Percentiles rank a stretch among this genome's conserved stretches.
Evolutionary conservation across 768 basidiomycete species (phyloP).

Genomic region (Mycena venus): DNA sequence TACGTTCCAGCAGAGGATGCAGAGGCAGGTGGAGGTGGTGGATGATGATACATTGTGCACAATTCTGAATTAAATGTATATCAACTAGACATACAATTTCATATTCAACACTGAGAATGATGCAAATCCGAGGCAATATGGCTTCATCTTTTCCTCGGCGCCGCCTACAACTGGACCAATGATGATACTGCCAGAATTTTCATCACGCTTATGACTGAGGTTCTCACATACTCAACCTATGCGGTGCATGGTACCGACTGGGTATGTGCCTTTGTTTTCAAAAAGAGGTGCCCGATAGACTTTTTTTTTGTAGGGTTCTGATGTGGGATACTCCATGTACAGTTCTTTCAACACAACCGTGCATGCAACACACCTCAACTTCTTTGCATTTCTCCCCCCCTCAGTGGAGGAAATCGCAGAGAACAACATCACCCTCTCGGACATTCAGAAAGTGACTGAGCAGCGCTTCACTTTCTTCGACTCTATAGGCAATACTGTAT

Average conservation of each 20-base stretch:
- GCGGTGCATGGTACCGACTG: constrained; percentile 39
- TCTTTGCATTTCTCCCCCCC: constrained; percentile 19
- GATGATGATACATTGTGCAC: no score
- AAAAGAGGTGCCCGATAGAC: no score
- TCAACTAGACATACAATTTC: no score
- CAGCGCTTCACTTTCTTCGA: not conserved
- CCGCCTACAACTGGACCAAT: constrained; percentile 31
- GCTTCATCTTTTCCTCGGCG: constrained; percentile 34
- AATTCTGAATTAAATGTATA: no score
- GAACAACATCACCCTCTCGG: constrained; percentile 3
- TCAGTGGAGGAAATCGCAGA: not conserved
- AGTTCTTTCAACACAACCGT: constrained; percentile 17
- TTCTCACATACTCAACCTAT: constrained; percentile 39
- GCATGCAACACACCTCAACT: no score
- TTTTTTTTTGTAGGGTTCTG: not conserved
- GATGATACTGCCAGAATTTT: constrained; percentile 40
- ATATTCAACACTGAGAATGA: no score
- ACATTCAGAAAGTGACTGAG: not conserved
- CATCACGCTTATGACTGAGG: constrained; percentile 40
- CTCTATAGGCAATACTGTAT: not conserved
- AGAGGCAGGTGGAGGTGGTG: no score
- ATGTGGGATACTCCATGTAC: constrained; percentile 6
- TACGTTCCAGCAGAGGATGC: no score
- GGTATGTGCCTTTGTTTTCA: constrained; percentile 21
- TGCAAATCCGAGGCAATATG: no score